A percentile compares a stretch with the other conserved stretches of the same genome.
Evolutionary conservation across 768 basidiomycete species (phyloP).

Genomic region (Pisolithus sp.): DNA sequence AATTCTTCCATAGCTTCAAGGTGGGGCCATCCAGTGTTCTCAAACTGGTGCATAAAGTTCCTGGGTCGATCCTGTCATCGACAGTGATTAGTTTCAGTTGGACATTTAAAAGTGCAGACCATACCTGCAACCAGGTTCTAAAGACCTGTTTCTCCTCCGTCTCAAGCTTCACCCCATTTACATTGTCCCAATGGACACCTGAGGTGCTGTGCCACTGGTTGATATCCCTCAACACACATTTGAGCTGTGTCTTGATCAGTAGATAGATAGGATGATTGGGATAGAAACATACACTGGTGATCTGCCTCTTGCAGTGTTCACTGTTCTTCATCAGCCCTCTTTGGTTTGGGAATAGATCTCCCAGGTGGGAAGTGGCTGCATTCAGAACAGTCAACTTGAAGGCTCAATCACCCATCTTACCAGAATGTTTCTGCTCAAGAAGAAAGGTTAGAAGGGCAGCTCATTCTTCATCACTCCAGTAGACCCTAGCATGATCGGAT

Average conservation of each 20-base stretch:
- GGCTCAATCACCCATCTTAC: neutral
- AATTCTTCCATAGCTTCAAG: too few relatives aligned
- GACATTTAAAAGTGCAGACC: too few relatives aligned
- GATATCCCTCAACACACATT: too few relatives aligned
- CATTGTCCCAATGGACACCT: too few relatives aligned
- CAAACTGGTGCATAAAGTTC: too few relatives aligned
- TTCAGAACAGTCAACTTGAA: neutral
- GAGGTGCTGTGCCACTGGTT: too few relatives aligned
- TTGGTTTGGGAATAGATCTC: neutral
- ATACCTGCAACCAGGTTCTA: too few relatives aligned
- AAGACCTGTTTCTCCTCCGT: neutral
- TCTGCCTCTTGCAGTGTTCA: neutral
- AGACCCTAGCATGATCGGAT: neutral
- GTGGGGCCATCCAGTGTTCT: too few relatives aligned
- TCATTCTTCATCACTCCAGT: neutral
- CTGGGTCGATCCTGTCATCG: too few relatives aligned
- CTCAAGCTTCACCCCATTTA: neutral
- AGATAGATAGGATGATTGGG: neutral
- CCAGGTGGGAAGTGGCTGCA: neutral
- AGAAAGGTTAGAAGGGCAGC: neutral
- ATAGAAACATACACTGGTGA: neutral
- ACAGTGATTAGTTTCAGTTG: too few relatives aligned
- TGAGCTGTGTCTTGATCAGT: neutral
- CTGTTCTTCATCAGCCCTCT: neutral
- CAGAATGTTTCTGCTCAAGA: neutral